Evolutionary conservation across 495 filamentous ascomycete genomes (phyloP), one percentile per base, ranked within the genome.

Genomic region (Hypoxylon lienhwacheense): DNA sequence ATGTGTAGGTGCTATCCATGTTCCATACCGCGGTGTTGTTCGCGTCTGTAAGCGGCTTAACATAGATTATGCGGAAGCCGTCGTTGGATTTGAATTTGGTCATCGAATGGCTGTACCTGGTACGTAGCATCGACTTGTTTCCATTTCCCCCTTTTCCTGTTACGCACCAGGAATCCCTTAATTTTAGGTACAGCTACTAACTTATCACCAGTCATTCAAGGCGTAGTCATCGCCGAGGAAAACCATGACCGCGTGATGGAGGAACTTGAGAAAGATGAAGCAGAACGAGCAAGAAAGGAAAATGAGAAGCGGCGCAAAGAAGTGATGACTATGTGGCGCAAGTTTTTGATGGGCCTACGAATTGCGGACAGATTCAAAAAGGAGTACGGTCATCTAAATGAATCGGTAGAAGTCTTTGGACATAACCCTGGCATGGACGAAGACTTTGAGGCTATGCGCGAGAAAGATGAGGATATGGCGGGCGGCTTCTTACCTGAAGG

Each of bases 1-100:
- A 16, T 2, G 11, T 47, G 12, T 22, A 66, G 64, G 79, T n/a
- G 91, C 92, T 4, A 78, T 87, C 7, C 93, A 99, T 68, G 76
- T 99, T 14, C 88, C 87, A 0, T 81, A 85, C 35, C 81, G 85
- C 28, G 88, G 90, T 3, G 86, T 85, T 0, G 85, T 83, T 31
- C 83, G 81, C 41, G 74, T 97, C 7, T 96, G 91, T 57, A 91
- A 88, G 61, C 83, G 85, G 47, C 77, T 99, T 2, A 84, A 81
- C 11, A 85, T 99, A 29, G 88, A 95, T 59, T 95, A 85, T 66
- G 95, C 95, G 0, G 93, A 99, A 64, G 93, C 95, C 14, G 92
- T 96, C 7, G 91, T 87, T 2, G 95, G 90, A 3, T 99, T 99
- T 70, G 93, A 99, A 67, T 99, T 99, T 70, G 88, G 89, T 7